Base-by-base conservation (phyloP, 2,329 filamentous ascomycete species). In the Tolypocladium amazonense region DNA sequence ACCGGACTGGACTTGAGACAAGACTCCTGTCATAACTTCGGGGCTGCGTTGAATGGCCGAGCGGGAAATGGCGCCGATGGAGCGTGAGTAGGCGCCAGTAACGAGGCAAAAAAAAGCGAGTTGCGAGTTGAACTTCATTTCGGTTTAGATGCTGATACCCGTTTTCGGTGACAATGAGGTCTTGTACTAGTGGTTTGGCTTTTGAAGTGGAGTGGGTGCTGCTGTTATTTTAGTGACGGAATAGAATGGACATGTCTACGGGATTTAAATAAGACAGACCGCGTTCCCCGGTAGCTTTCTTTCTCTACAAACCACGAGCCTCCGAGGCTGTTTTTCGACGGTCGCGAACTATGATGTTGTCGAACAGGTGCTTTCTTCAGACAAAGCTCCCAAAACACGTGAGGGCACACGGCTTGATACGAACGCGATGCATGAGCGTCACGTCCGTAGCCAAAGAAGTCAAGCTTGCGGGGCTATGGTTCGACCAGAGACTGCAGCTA, bases 51-150 rank as follows among this genome's bases (percentile, higher is more conserved):
- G 23, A 11, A 59, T 3, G 33, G 54, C 56, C 18, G 53, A 4
- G 23, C 25, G 33, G 15, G 27, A 57, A 39, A 4, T 47, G 41
- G 27, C 57, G 15, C 59, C 59, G 37, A 56, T 59, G n/a, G 53
- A 4, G 15, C 33, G 47, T 7, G 41, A 59, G 55, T 11, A 54
- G 50, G 27, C 57, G 15, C 59, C 59, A 9, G 57, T 41, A 27
- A 54, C 7, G 38, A 58, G 47, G 14, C 27, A 30, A 12, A 56
- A 35, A 15, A 60, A 6, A 18, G 47, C 15, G 47, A 59, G 20
- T 7, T 52, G 50, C 14, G 25, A 39, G 30, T n/a, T n/a, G 27
- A 60, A 54, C 50, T 62, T 62, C 61, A 62, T 62, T 11, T 27
- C 2, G 20, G 18, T 30, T 38, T 56, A 6, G 23, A 18, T 8